A percentile compares a stretch with the other conserved stretches of the same genome.
Evolutionary conservation across 192 early-diverging fungal species (phyloP).

Genomic region (Linnemannia zychae): DNA sequence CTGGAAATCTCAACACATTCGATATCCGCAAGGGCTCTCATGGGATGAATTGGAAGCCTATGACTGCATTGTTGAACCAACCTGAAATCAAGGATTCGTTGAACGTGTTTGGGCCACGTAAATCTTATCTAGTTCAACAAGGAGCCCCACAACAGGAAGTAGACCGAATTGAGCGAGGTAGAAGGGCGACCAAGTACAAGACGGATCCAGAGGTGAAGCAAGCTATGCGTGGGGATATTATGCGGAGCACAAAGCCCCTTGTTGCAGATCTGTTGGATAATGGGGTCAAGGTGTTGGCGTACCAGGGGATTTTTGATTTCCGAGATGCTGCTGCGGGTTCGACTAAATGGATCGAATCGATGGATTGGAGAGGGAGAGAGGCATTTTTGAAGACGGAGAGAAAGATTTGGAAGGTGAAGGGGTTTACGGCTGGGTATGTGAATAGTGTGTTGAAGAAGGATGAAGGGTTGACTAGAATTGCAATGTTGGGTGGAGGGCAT

Average conservation of each 20-base stretch:
- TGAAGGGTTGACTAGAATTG: conserved; percentile 64
- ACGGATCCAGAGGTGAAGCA: conserved; percentile 14
- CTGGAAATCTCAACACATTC: conserved; percentile 79
- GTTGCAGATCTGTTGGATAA: background rate
- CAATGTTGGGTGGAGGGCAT: conserved; percentile 80
- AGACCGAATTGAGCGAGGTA: background rate
- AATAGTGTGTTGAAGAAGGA: conserved; percentile 2
- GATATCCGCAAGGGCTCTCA: conserved; percentile 75
- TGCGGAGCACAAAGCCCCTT: conserved; percentile 3
- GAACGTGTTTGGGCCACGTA: conserved; percentile 56
- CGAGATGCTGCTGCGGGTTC: background rate
- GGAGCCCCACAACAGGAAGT: background rate
- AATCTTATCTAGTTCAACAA: background rate
- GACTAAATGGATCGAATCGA: conserved; percentile 2
- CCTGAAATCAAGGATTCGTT: conserved; percentile 64
- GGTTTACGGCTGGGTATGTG: conserved; percentile 12
- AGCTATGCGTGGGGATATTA: conserved; percentile 18
- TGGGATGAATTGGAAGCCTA: conserved; percentile 68
- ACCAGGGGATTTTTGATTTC: conserved; percentile 20
- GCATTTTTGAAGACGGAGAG: conserved; percentile 9
- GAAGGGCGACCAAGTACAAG: background rate
- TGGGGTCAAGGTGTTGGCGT: conserved; percentile 16
- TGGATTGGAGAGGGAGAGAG: conserved; percentile 12
- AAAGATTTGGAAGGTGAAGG: conserved; percentile 8
- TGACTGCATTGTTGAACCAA: conserved; percentile 68